phyloP scores from a whole-genome alignment of 2,329 filamentous ascomycete species.

The Clarireedia sp. region DNA sequence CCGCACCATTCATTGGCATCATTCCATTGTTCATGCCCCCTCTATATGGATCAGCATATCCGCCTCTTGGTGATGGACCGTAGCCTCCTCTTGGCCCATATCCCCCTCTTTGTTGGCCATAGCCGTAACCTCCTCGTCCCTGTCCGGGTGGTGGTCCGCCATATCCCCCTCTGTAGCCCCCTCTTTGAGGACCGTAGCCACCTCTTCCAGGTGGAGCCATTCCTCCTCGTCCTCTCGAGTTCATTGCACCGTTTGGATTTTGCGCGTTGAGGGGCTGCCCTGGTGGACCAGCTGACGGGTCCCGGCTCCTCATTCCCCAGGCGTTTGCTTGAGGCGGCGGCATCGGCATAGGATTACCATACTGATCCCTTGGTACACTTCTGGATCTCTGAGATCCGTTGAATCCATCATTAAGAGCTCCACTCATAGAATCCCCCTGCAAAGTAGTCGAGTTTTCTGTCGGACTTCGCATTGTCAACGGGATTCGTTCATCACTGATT shows the following conservation, averaged over 20 bases:
- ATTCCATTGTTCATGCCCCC: slow-evolving; percentile 33
- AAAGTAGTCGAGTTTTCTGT: slow-evolving; percentile 38
- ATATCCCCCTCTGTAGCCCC: slow-evolving; percentile 35
- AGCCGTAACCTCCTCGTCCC: slow-evolving; percentile 44
- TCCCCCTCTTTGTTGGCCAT: slow-evolving; percentile 34
- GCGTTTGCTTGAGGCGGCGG: slow-evolving; percentile 17
- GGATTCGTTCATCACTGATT: slow-evolving; percentile 61
- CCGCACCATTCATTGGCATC: slow-evolving; percentile 34
- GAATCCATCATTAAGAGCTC: slow-evolving; percentile 17
- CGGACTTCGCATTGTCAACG: slow-evolving; percentile 56
- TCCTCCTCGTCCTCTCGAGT: slow-evolving; percentile 24
- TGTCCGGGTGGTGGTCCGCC: slow-evolving; percentile 12
- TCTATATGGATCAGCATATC: slow-evolving; percentile 7
- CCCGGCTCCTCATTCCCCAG: slow-evolving; percentile 37
- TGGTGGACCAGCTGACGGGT: slow-evolving; percentile 41
- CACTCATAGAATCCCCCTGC: slow-evolving; percentile 14
- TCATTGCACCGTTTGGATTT: slow-evolving; percentile 25
- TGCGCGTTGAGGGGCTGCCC: slow-evolving; percentile 41
- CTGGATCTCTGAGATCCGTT: slow-evolving; percentile 15
- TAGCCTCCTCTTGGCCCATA: slow-evolving; percentile 27
- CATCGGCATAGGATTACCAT: slow-evolving; percentile 50
- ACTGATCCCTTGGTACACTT: slow-evolving; percentile 48
- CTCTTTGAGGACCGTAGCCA: slow-evolving; percentile 32
- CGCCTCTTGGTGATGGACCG: slow-evolving; percentile 22
- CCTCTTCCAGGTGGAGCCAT: slow-evolving; percentile 20